phyloP scores from a whole-genome alignment of 2,329 filamentous ascomycete genomes.

The Diaporthe citrichinensis region DNA sequence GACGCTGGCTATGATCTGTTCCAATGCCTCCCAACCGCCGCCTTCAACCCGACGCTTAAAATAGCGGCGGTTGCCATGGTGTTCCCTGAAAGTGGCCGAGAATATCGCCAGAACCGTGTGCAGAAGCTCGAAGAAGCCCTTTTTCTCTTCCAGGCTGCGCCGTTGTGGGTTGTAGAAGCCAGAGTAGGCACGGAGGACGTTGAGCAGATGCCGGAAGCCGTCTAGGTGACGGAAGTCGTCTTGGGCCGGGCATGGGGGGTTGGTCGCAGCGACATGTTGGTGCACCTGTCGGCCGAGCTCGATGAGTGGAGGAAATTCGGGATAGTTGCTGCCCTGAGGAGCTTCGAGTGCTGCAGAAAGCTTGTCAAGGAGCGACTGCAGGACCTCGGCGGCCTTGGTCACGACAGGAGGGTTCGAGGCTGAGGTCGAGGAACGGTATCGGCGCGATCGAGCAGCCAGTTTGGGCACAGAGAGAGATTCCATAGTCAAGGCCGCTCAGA shows the following conservation, averaged over 20 bases:
- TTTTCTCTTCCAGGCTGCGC: constrained; percentile 73
- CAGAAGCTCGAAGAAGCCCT: constrained; percentile 76
- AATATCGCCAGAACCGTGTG: constrained; percentile 81
- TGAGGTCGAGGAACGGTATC: constrained; percentile 76
- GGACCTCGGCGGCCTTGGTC: constrained; percentile 73
- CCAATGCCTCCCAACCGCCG: constrained; percentile 83
- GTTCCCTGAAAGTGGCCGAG: constrained; percentile 80
- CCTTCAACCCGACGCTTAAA: constrained; percentile 83
- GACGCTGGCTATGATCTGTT: constrained; percentile 79
- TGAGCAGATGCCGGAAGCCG: constrained; percentile 83
- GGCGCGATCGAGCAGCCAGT: constrained; percentile 68
- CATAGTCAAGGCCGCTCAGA: constrained; percentile 33
- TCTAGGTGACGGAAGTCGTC: constrained; percentile 86
- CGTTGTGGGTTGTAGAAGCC: constrained; percentile 81
- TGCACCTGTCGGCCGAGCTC: constrained; percentile 75
- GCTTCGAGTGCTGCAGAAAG: constrained; percentile 54
- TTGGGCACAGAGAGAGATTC: constrained; percentile 46
- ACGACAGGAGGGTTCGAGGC: constrained; percentile 68
- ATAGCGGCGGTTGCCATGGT: constrained; percentile 89
- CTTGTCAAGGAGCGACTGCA: constrained; percentile 67
- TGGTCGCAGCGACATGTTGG: constrained; percentile 68
- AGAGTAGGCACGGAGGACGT: constrained; percentile 77
- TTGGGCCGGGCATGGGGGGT: constrained; percentile 68
- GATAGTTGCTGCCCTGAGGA: constrained; percentile 59
- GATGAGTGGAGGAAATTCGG: constrained; percentile 63